Percentiles rank a stretch among this genome's conserved stretches.
phyloP scores from a whole-genome alignment of 2,329 filamentous ascomycete species.

The Fusarium nematophilum region DNA sequence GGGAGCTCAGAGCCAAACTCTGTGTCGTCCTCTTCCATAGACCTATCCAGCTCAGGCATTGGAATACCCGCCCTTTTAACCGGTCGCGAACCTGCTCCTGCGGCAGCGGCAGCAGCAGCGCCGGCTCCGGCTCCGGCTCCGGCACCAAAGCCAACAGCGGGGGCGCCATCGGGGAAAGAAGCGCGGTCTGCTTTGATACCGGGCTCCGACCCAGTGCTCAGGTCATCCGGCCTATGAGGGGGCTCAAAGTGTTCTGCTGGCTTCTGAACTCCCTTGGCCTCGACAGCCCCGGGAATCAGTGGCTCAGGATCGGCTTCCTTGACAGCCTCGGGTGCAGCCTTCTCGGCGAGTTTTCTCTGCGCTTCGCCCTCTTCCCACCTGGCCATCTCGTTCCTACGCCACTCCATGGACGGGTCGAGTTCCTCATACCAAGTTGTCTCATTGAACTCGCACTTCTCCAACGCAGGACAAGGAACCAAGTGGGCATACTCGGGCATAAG shows the following conservation, averaged over 20 bases:
- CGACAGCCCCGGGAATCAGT: background rate
- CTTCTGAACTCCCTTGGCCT: background rate
- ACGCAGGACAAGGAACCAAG: conserved; percentile 59
- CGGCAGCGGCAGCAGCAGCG: no score
- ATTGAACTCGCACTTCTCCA: conserved; percentile 63
- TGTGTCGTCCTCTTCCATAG: conserved; percentile 31
- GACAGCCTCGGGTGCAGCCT: conserved; percentile 22
- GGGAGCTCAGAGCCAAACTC: conserved; percentile 47
- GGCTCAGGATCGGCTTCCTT: conserved; percentile 1
- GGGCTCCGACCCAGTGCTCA: conserved; percentile 10
- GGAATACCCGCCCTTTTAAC: conserved; percentile 38
- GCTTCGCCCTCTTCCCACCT: conserved; percentile 59
- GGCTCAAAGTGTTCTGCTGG: background rate
- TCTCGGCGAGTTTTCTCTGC: conserved; percentile 46
- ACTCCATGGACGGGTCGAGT: conserved; percentile 59
- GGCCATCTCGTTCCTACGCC: conserved; percentile 56
- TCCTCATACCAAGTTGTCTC: conserved; percentile 60
- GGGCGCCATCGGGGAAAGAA: background rate
- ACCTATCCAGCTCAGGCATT: conserved; percentile 39
- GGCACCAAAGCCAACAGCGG: background rate
- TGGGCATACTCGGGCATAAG: conserved; percentile 71
- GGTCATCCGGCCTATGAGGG: conserved; percentile 4
- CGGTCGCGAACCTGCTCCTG: conserved; percentile 11
- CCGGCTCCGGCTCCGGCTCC: no score
- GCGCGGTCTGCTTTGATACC: conserved; percentile 7